Base-by-base conservation (phyloP, 768 basidiomycete genomes). In the Mycena chlorophos region DNA sequence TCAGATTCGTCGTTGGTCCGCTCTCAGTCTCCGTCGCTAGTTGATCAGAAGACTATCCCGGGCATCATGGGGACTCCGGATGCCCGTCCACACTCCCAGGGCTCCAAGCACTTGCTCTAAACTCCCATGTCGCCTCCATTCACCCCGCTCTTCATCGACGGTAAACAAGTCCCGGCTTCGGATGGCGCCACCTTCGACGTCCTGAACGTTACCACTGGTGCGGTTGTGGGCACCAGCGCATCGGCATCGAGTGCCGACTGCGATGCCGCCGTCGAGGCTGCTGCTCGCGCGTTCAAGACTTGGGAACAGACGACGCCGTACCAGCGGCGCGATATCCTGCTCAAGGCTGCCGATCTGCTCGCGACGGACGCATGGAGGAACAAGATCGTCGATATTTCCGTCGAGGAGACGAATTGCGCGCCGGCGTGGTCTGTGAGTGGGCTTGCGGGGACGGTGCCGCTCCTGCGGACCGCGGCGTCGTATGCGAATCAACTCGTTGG, bases 291-390 rank as follows among this genome's bases (percentile, higher is more conserved):
- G 4, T 79, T 81, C 69, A 68, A 68, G 51, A 69, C 72, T 10
- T 83, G 82, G 82, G 79, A 80, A 49, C 54, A 69, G 26, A 70
- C 70, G 3, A 66, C 67, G 1, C 62, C 72, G 13, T 63, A 66
- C 28, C 58, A 70, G 30, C 68, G 75, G 46, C 75, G 80, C 29
- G 73, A 74, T 30, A 73, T 83, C 13, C 70, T 83, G 47, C 66
- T 79, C 43, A 77, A 73, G 56, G 82, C 79, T 4, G 77, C 81
- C 1, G 76, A 80, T 16, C 62, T 83, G 3, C 52, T 79, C n/a
- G 64, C 57, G 42, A 68, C 74, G 2, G 78, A 80, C 1, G 73
- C 68, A 54, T 83, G 76, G 62, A 67, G 69, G 48, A 59, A 63
- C 6, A 70, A 69, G 39, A 63, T 81, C 29, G 53, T 64, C 5